phyloP scores from a whole-genome alignment of 2,329 filamentous ascomycete genomes.

The Capronia epimyces region DNA sequence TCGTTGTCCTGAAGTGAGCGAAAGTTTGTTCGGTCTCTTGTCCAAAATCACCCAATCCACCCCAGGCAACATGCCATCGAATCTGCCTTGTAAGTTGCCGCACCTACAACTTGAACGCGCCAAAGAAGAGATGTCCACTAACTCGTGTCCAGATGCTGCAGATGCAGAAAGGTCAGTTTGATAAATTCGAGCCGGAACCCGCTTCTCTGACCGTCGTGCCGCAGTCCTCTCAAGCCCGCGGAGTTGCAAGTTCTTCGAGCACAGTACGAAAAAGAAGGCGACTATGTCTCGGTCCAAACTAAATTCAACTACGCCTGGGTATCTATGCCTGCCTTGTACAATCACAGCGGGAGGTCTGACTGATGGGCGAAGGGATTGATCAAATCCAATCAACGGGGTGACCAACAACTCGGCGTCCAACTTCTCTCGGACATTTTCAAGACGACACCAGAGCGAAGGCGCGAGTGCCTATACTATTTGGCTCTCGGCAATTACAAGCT shows the following conservation, averaged over 20 bases:
- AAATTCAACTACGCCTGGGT: slow-evolving; percentile 99
- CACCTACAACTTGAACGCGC: no score
- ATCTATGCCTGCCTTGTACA: slow-evolving; percentile 32
- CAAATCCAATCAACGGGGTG: slow-evolving; percentile 75
- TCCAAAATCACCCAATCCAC: neutral
- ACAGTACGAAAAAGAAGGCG: slow-evolving; percentile 96
- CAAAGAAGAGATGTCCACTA: slow-evolving; percentile 6
- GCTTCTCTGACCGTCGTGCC: slow-evolving; percentile 8
- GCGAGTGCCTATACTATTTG: slow-evolving; percentile 97
- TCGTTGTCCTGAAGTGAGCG: neutral
- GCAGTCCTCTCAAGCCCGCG: slow-evolving; percentile 77
- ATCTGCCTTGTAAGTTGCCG: slow-evolving; percentile 45
- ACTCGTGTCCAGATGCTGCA: slow-evolving; percentile 68
- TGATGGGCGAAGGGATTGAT: slow-evolving; percentile 67
- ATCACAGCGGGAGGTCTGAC: neutral
- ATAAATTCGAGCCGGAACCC: neutral
- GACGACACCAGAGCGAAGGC: slow-evolving; percentile 80
- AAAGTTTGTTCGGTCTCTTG: neutral
- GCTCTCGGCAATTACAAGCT: slow-evolving; percentile 97
- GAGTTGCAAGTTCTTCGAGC: slow-evolving; percentile 88
- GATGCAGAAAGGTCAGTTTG: slow-evolving; percentile 80
- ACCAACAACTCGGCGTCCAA: slow-evolving; percentile 91
- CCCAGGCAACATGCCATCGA: slow-evolving; percentile 37
- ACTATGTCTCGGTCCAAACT: slow-evolving; percentile 93
- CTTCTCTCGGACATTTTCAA: slow-evolving; percentile 96